Conservation (phyloP, 805 yeast genomes). For the Sungouiozyma intestinalis region DNA sequence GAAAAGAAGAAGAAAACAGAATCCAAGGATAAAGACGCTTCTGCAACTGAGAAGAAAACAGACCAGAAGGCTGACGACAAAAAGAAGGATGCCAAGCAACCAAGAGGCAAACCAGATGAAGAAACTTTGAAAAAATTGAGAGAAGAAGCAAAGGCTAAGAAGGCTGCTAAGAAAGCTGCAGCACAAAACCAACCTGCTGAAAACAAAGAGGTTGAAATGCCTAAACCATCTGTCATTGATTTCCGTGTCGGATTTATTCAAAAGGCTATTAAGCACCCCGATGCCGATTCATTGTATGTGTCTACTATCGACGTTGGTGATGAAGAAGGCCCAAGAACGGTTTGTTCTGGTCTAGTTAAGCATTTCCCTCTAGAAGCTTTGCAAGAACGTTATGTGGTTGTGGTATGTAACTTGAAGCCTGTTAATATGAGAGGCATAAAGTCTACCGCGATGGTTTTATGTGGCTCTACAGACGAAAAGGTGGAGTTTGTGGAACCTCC, state of each 20-base stretch:
- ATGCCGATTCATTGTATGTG: conserved; percentile 92
- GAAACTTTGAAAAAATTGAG: conserved; percentile 36
- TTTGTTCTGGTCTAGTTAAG: conserved; percentile 92
- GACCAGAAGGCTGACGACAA: conserved; percentile 13
- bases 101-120: conserved; percentile 39
- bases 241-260: conserved; percentile 94
- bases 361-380: conserved; percentile 83
- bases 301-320: conserved; percentile 97
- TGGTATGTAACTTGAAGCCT: conserved; percentile 93
- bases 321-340: conserved; percentile 94
- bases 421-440: conserved; percentile 97
- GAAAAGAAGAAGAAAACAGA: conserved; percentile 39
- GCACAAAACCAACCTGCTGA: conserved; percentile 39
- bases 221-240: conserved; percentile 78
- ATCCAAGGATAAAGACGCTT: conserved; percentile 12
- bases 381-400: conserved; percentile 88
- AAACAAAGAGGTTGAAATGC: conserved; percentile 40
- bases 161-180: conserved; percentile 47
- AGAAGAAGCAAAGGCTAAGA: conserved; percentile 50
- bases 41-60: conserved; percentile 11
- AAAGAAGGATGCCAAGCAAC: conserved; percentile 28
- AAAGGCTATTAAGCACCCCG: conserved; percentile 94
- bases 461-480: conserved; percentile 64
- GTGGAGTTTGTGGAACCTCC: conserved; percentile 97
- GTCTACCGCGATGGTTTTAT: conserved; percentile 92